Conservation (phyloP, 495 filamentous ascomycete genomes). For the Talaromyces ruber region DNA sequence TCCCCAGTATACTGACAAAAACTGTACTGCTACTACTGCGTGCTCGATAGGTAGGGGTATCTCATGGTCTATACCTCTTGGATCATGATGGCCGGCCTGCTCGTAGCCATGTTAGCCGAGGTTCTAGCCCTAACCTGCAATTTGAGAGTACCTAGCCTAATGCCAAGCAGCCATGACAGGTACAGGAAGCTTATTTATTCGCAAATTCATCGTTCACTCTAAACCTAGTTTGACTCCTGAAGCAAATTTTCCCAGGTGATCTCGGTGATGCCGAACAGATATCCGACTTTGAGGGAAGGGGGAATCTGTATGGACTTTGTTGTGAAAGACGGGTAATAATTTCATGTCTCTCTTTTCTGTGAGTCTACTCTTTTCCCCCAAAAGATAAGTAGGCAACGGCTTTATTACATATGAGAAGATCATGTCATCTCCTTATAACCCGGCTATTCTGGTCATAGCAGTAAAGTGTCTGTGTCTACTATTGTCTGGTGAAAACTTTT, state of each 20-base stretch:
- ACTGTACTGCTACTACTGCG: too few relatives aligned
- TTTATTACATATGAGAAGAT: not conserved
- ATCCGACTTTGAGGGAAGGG: not conserved
- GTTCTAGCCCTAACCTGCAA: not conserved
- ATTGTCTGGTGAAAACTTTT: not conserved
- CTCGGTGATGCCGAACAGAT: not conserved
- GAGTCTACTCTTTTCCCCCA: not conserved
- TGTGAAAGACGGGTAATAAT: too few relatives aligned
- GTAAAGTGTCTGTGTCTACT: too few relatives aligned
- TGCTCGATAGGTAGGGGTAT: too few relatives aligned
- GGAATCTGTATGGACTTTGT: not conserved
- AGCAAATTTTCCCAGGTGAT: not conserved
- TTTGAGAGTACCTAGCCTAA: not conserved
- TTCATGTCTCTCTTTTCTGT: too few relatives aligned
- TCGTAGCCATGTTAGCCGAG: not conserved
- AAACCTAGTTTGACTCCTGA: not conserved
- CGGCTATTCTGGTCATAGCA: not conserved
- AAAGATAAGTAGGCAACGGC: not conserved
- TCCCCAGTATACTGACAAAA: too few relatives aligned
- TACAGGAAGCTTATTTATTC: not conserved
- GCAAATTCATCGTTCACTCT: not conserved
- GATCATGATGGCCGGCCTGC: too few relatives aligned
- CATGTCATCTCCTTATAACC: not conserved
- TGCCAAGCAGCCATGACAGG: not conserved
- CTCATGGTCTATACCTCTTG: too few relatives aligned